Evolutionary conservation across 768 basidiomycete genomes (phyloP).

Genomic region (Psilocybe tampanensis): DNA sequence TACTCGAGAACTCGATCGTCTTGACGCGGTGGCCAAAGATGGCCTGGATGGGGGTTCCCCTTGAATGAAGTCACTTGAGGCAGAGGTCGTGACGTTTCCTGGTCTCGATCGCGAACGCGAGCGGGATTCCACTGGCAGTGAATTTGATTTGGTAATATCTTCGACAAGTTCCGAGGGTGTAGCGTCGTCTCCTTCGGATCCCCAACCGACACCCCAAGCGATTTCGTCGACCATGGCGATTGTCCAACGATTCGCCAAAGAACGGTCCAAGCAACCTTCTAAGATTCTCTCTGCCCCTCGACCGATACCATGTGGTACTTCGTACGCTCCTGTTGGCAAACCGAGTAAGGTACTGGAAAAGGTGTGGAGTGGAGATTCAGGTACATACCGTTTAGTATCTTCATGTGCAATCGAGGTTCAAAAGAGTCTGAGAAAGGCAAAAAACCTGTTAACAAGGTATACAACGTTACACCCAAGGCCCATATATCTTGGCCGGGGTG

Average conservation of each 20-base stretch:
- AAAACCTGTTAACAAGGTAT: constrained; percentile 80
- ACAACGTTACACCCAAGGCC: constrained; percentile 92
- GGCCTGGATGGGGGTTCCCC: constrained; percentile 28
- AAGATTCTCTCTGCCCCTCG: constrained; percentile 70
- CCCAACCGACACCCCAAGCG: constrained; percentile 82
- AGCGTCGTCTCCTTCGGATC: constrained; percentile 49
- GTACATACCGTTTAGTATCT: constrained; percentile 78
- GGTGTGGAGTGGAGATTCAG: constrained; percentile 14
- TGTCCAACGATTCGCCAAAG: constrained; percentile 70
- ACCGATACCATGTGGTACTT: constrained; percentile 56
- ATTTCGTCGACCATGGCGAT: constrained; percentile 79
- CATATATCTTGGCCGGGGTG: constrained; percentile 91
- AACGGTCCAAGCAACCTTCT: constrained; percentile 75
- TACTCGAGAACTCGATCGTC: constrained; percentile 42
- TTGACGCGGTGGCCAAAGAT: constrained; percentile 36
- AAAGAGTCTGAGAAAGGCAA: constrained; percentile 89
- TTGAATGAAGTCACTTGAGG: constrained; percentile 26
- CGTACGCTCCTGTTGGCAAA: constrained; percentile 55
- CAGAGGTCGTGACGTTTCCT: constrained; percentile 18
- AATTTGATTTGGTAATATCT: constrained; percentile 16
- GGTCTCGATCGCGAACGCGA: constrained; percentile 34
- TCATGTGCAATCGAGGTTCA: constrained; percentile 90
- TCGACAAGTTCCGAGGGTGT: constrained; percentile 28
- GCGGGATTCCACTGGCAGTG: constrained; percentile 16
- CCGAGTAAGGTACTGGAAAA: constrained; percentile 5